A percentile compares a stretch with the other conserved stretches of the same genome.
Conservation (phyloP, 2,329 filamentous ascomycete genomes). For the Sarocladium kiliense region DNA sequence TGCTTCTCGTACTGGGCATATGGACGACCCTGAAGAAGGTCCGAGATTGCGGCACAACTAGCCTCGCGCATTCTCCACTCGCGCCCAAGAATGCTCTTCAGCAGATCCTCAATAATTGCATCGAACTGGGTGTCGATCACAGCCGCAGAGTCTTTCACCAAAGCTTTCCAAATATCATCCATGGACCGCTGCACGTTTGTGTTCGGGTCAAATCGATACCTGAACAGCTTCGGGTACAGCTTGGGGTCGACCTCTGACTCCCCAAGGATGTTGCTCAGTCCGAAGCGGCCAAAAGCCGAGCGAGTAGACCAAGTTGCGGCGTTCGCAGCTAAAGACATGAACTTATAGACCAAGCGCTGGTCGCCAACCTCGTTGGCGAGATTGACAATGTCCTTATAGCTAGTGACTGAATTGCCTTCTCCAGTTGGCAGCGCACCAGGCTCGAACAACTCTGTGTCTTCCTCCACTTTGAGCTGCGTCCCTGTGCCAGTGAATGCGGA, state of each 20-base stretch:
- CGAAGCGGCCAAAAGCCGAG: conserved; percentile 91
- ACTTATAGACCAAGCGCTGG: conserved; percentile 92
- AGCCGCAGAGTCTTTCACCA: conserved; percentile 81
- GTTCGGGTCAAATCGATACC: conserved; percentile 94
- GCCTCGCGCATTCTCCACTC: conserved; percentile 94
- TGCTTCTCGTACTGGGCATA: conserved; percentile 76
- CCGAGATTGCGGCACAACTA: conserved; percentile 82
- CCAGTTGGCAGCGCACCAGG: conserved; percentile 85
- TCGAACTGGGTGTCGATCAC: conserved; percentile 81
- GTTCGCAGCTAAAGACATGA: conserved; percentile 95
- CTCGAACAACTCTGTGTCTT: conserved; percentile 91
- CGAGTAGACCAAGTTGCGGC: conserved; percentile 97
- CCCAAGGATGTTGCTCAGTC: conserved; percentile 84
- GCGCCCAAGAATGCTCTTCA: conserved; percentile 79
- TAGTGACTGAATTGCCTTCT: conserved; percentile 83
- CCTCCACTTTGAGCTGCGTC: conserved; percentile 73
- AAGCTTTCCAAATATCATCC: conserved; percentile 94
- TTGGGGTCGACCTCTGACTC: conserved; percentile 87
- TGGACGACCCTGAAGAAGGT: conserved; percentile 77
- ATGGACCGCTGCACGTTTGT: conserved; percentile 89
- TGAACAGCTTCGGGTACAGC: conserved; percentile 88
- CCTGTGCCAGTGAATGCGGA: conserved; percentile 75
- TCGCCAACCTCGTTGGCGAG: conserved; percentile 96
- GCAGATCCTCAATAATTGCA: conserved; percentile 79
- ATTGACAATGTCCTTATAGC: conserved; percentile 95